These are phyloP conservation scores for Geotrichum klebahnii DNA, from an alignment of 1,139 yeast species.

Conservation along the genomic window DNA sequence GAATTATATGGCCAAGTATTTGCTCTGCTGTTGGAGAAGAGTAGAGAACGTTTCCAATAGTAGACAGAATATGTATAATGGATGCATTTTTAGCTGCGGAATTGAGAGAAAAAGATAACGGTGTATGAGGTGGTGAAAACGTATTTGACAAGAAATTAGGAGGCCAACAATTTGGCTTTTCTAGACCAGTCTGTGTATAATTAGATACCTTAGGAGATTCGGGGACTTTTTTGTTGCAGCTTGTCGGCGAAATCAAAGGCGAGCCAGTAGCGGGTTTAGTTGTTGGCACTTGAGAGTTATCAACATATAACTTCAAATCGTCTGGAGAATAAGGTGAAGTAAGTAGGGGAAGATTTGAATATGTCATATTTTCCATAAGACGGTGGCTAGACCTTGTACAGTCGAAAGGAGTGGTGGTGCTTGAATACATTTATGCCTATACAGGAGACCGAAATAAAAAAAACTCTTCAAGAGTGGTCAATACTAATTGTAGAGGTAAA, in stretches of 20 bases:
- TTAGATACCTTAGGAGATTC: too few species aligned
- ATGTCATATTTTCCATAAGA: too few species aligned
- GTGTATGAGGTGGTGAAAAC: too few species aligned
- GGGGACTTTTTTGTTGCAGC: too few species aligned
- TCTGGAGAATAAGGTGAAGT: neutral
- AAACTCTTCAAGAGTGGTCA: too few species aligned
- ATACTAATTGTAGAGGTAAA: too few species aligned
- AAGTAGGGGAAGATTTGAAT: neutral
- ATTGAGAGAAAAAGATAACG: neutral
- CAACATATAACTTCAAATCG: neutral
- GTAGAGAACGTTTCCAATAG: slow-evolving; percentile 4
- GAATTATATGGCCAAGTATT: neutral
- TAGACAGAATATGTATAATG: slow-evolving; percentile 2
- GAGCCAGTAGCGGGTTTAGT: too few species aligned
- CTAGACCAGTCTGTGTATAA: too few species aligned
- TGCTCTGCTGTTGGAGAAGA: neutral
- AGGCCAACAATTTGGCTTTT: too few species aligned
- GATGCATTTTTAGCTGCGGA: neutral
- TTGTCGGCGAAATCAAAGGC: too few species aligned
- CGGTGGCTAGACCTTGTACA: neutral
- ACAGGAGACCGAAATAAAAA: too few species aligned
- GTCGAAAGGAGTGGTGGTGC: neutral
- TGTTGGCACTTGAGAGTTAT: neutral
- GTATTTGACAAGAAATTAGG: too few species aligned
- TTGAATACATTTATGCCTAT: slow-evolving; percentile 1